Conservation (phyloP, 2,329 filamentous ascomycete genomes). For the Paecilomyces variotii region DNA sequence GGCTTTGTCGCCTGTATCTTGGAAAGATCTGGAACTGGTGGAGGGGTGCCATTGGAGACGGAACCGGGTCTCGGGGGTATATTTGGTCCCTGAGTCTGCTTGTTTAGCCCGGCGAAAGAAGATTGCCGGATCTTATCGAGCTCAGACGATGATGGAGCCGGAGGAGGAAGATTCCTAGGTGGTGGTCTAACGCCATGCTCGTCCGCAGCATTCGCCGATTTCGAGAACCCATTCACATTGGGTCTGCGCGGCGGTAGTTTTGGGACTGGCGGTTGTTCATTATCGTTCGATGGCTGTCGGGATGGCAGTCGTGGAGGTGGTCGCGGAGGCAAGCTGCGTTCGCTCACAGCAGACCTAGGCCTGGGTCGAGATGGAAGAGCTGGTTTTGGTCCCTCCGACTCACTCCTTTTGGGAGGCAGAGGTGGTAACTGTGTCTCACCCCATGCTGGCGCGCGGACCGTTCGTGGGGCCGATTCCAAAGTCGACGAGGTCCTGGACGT, state of each 20-base stretch:
- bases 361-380: constrained; percentile 8
- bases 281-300: constrained; percentile 1
- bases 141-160: constrained; percentile 23
- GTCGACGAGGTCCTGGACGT: constrained; percentile 29
- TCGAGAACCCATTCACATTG: constrained; percentile 10
- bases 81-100: constrained; percentile 18
- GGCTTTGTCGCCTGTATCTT: constrained; percentile 49
- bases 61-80: constrained; percentile 9
- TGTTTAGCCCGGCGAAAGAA: constrained; percentile 42
- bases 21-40: constrained; percentile 52
- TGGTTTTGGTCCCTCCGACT: constrained; percentile 14
- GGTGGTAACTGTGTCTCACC: constrained; percentile 48
- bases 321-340: not conserved
- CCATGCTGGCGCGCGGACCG: constrained; percentile 49
- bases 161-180: constrained; percentile 26
- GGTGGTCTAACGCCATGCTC: constrained; percentile 12
- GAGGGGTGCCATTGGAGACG: constrained; percentile 20
- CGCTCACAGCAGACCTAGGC: constrained; percentile 9
- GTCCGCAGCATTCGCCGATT: constrained; percentile 7
- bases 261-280: constrained; percentile 4
- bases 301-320: constrained; percentile 1
- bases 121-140: constrained; percentile 33
- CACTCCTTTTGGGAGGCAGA: constrained; percentile 43
- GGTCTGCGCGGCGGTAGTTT: constrained; percentile 18
- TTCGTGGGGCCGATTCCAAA: constrained; percentile 22